A percentile compares a stretch with the other conserved stretches of the same genome.
Conservation (phyloP, 2,329 filamentous ascomycete genomes). For the Didymella pomorum region DNA sequence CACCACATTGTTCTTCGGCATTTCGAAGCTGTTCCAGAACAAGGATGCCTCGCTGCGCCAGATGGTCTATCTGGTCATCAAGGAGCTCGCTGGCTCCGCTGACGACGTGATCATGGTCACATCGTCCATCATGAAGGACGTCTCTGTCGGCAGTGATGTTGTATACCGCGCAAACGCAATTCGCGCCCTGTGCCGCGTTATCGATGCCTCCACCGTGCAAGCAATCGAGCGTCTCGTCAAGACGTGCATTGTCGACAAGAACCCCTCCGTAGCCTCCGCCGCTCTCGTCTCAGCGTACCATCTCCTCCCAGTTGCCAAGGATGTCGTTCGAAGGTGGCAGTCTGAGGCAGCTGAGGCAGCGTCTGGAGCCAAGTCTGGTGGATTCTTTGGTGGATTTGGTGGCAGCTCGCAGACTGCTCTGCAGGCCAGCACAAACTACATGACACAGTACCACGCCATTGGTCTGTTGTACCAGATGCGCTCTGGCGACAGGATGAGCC, state of each 20-base stretch:
- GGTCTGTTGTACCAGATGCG: slow-evolving; percentile 98
- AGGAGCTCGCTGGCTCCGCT: slow-evolving; percentile 93
- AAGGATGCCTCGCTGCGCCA: slow-evolving; percentile 97
- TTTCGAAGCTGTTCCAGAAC: slow-evolving; percentile 98
- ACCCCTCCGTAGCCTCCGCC: slow-evolving; percentile 93
- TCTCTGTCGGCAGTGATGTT: slow-evolving; percentile 90
- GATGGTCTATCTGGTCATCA: slow-evolving; percentile 98
- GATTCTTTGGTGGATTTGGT: slow-evolving; percentile 92
- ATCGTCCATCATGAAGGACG: slow-evolving; percentile 99
- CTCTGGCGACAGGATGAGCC: slow-evolving; percentile 94
- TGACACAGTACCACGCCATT: slow-evolving; percentile 99
- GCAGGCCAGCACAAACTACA: slow-evolving; percentile 80
- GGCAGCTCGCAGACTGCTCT: slow-evolving; percentile 78
- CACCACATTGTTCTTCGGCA: slow-evolving; percentile 97
- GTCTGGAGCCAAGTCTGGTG: slow-evolving; percentile 85
- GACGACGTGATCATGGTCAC: slow-evolving; percentile 99
- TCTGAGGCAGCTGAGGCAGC: slow-evolving; percentile 98
- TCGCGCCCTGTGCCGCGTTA: slow-evolving; percentile 92
- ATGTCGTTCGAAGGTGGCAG: slow-evolving; percentile 97
- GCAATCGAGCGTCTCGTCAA: slow-evolving; percentile 99
- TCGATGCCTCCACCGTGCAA: slow-evolving; percentile 93
- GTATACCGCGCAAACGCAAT: slow-evolving; percentile 89
- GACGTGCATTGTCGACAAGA: slow-evolving; percentile 99
- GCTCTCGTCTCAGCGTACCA: slow-evolving; percentile 97
- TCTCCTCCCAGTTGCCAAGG: slow-evolving; percentile 91